Conservation (phyloP, 805 yeast genomes). For the Barnettozyma salicaria region DNA sequence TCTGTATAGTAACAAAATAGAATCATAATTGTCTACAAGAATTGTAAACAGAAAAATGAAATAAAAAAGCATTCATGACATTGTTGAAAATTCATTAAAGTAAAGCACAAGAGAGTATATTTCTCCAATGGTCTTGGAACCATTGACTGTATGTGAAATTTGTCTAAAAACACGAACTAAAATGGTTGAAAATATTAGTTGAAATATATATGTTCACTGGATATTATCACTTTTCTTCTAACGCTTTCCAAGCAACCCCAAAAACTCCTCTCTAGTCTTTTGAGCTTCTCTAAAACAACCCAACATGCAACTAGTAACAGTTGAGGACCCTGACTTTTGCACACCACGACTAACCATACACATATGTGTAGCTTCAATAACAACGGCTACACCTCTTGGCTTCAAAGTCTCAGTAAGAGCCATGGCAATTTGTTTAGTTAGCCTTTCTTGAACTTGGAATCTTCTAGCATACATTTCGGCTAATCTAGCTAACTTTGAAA, state of each 20-base stretch:
- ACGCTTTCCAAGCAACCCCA: constrained; percentile 68
- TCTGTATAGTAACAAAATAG: neutral
- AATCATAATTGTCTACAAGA: constrained; percentile 1
- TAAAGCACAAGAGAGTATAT: neutral
- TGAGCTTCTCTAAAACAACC: constrained; percentile 93
- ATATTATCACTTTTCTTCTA: constrained; percentile 15
- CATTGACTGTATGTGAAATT: too few relatives aligned
- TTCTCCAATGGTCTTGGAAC: too few relatives aligned
- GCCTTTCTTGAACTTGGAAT: constrained; percentile 95
- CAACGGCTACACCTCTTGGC: constrained; percentile 98
- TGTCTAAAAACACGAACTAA: constrained; percentile 4
- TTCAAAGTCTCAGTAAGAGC: constrained; percentile 85
- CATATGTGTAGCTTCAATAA: constrained; percentile 97
- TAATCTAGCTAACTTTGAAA: constrained; percentile 86
- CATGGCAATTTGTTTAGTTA: constrained; percentile 96
- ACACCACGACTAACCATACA: constrained; percentile 99
- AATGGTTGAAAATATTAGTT: too few relatives aligned
- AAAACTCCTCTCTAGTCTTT: constrained; percentile 93
- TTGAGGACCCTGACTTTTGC: constrained; percentile 89
- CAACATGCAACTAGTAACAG: constrained; percentile 94
- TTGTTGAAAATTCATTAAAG: constrained; percentile 6
- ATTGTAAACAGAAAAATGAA: neutral
- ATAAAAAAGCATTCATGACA: constrained; percentile 4
- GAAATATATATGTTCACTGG: constrained; percentile 2
- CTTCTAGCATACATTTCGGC: constrained; percentile 97